Conservation (phyloP, 2,329 filamentous ascomycete species). For the Nakataea oryzae region DNA sequence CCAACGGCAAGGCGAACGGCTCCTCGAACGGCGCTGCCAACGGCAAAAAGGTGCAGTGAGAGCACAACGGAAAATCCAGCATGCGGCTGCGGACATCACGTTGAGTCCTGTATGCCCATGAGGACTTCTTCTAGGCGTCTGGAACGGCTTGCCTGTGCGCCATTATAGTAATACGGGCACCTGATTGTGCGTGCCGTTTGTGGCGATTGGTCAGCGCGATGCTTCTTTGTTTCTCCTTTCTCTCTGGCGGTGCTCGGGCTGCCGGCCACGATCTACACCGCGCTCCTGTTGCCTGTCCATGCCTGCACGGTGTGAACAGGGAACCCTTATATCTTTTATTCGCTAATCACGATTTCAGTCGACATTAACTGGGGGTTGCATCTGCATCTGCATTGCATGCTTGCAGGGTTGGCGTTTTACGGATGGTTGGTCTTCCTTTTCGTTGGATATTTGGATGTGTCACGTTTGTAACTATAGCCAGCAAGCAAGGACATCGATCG, state of each 20-base stretch:
- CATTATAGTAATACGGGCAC: too few species aligned
- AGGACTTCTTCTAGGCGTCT: too few species aligned
- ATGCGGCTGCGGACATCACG: neutral
- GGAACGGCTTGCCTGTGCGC: too few species aligned
- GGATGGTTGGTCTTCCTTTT: neutral
- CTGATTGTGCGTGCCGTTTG: too few species aligned
- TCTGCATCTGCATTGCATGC: neutral
- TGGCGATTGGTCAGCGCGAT: too few species aligned
- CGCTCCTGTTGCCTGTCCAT: too few species aligned
- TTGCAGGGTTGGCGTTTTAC: neutral
- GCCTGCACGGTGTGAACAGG: too few species aligned
- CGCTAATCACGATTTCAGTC: neutral
- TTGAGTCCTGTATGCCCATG: too few species aligned
- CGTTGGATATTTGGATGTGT: neutral
- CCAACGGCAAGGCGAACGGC: slow-evolving; percentile 6
- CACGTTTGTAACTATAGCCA: neutral
- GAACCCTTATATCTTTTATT: neutral
- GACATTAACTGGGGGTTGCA: neutral
- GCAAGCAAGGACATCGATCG: neutral
- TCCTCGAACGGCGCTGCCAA: slow-evolving; percentile 16
- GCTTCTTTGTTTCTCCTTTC: neutral
- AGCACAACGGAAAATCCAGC: accelerated
- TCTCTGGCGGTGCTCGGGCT: neutral
- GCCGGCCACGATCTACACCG: too few species aligned
- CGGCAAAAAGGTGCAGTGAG: slow-evolving; percentile 16